phyloP scores from a whole-genome alignment of 768 basidiomycete species.

The Suillus paluster region DNA sequence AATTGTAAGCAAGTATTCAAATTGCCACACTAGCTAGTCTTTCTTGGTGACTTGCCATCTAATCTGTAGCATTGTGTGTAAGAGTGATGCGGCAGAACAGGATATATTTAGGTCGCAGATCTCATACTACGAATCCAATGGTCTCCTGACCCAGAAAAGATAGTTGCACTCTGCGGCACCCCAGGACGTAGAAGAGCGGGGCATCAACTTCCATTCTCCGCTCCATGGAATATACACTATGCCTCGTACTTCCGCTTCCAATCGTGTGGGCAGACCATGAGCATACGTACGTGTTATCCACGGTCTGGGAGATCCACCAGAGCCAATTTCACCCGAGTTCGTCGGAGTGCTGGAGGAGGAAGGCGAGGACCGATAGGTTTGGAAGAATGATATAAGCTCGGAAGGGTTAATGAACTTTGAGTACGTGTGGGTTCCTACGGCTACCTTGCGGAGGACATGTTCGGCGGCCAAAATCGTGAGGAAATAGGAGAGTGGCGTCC shows the following conservation, averaged over 20 bases:
- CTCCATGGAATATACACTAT: slow-evolving; percentile 76
- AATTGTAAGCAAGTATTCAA: not conserved
- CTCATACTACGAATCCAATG: slow-evolving; percentile 30
- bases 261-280: slow-evolving; percentile 55
- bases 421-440: slow-evolving; percentile 89
- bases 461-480: slow-evolving; percentile 83
- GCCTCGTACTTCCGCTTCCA: slow-evolving; percentile 80
- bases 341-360: slow-evolving; percentile 8
- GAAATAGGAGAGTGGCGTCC: slow-evolving; percentile 75
- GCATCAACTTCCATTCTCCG: slow-evolving; percentile 71
- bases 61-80: not conserved
- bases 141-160: slow-evolving; percentile 86
- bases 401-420: slow-evolving; percentile 87
- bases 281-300: slow-evolving; percentile 65
- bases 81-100: not conserved
- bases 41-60: not conserved
- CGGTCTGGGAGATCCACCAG: slow-evolving; percentile 32
- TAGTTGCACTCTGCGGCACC: slow-evolving; percentile 72
- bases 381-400: slow-evolving; percentile 86
- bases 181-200: slow-evolving; percentile 52
- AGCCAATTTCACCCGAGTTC: not conserved
- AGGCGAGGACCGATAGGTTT: slow-evolving; percentile 48
- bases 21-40: not conserved
- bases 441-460: slow-evolving; percentile 76
- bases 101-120: slow-evolving; percentile 17